These are phyloP conservation scores for Metschnikowia corniflorae DNA, from an alignment of 805 yeast genomes.

Conservation along the genomic window DNA sequence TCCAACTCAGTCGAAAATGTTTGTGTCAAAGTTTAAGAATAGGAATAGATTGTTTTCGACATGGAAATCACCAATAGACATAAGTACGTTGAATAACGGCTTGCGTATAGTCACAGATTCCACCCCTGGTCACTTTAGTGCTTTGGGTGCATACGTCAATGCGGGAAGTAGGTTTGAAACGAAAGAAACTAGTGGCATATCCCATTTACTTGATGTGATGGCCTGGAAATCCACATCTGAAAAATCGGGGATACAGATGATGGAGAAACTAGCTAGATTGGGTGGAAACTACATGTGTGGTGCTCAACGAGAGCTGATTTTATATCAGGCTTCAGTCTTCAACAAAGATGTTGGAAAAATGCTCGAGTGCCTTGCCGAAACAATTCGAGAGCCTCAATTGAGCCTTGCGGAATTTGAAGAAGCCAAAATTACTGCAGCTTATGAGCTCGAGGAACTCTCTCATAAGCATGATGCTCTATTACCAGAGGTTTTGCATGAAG, in stretches of 20 bases:
- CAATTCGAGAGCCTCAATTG: slow-evolving; percentile 68
- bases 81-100: slow-evolving; percentile 63
- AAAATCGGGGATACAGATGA: slow-evolving; percentile 62
- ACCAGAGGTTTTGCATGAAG: slow-evolving; percentile 86
- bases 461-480: slow-evolving; percentile 77
- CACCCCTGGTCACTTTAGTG: slow-evolving; percentile 86
- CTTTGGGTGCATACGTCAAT: slow-evolving; percentile 82
- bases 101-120: slow-evolving; percentile 79
- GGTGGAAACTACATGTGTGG: slow-evolving; percentile 96
- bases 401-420: slow-evolving; percentile 69
- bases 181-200: slow-evolving; percentile 56
- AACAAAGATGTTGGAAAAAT: slow-evolving; percentile 77
- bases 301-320: slow-evolving; percentile 84
- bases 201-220: slow-evolving; percentile 81
- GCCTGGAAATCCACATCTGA: slow-evolving; percentile 73
- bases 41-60: no score
- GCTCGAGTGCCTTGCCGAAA: slow-evolving; percentile 72
- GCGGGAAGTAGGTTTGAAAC: slow-evolving; percentile 89
- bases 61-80: slow-evolving; percentile 19
- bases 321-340: slow-evolving; percentile 94
- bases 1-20: no score
- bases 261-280: slow-evolving; percentile 66
- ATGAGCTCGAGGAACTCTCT: slow-evolving; percentile 81
- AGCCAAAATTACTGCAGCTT: slow-evolving; percentile 68
- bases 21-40: no score